Conservation (phyloP, 805 yeast genomes). For the Wickerhamiella sergipiensis region DNA sequence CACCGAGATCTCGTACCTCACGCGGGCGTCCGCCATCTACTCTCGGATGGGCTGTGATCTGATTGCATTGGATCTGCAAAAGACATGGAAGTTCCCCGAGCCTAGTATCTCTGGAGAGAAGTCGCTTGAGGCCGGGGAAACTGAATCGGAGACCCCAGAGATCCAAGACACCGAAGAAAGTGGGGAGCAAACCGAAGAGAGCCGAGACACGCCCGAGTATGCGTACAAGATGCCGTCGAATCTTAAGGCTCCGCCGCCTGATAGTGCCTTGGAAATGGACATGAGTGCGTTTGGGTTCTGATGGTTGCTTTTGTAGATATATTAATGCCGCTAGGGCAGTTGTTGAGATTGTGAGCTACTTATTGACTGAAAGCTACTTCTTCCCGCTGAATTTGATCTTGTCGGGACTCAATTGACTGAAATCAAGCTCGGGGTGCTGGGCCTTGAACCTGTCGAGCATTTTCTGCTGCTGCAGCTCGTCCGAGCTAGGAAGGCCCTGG, state of each 20-base stretch:
- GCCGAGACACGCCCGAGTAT: neutral
- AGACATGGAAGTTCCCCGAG: constrained; percentile 49
- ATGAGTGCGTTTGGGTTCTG: constrained; percentile 60
- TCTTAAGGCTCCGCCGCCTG: constrained; percentile 33
- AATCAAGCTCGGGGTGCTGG: constrained; percentile 34
- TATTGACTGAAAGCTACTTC: too few relatives aligned
- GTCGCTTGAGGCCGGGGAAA: too few relatives aligned
- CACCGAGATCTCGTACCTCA: constrained; percentile 53
- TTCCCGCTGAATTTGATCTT: constrained; percentile 2
- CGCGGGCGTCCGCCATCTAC: constrained; percentile 53
- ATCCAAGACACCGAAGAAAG: too few relatives aligned
- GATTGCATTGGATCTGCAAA: constrained; percentile 27
- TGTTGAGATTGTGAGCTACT: too few relatives aligned
- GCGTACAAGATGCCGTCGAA: neutral
- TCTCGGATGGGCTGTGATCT: constrained; percentile 81
- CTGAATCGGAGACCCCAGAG: too few relatives aligned
- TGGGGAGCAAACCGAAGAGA: too few relatives aligned
- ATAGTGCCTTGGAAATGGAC: constrained; percentile 56
- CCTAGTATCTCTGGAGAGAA: too few relatives aligned
- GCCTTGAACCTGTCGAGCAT: constrained; percentile 27
- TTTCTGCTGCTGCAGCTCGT: constrained; percentile 25
- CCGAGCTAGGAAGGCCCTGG: constrained; percentile 26
- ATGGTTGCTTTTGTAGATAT: neutral
- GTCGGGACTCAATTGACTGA: constrained; percentile 24
- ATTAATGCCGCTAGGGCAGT: too few relatives aligned